A percentile compares a stretch with the other conserved stretches of the same genome.
Conservation (phyloP, 139 green algal species). For the Microglena sp. region DNA sequence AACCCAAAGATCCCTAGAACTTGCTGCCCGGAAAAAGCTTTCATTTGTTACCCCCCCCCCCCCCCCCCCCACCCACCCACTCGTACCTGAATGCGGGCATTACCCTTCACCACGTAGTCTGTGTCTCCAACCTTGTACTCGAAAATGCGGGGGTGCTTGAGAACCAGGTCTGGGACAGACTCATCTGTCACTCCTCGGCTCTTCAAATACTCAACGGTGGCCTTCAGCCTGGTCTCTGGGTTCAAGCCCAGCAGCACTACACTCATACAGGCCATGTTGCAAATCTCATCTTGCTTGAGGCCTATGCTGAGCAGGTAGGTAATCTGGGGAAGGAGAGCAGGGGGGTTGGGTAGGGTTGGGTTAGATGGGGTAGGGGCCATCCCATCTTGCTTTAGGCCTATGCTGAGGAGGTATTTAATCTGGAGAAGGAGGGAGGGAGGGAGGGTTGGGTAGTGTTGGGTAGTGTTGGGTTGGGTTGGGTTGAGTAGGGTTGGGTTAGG, state of each 20-base stretch:
- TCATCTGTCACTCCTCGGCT: slow-evolving; percentile 31
- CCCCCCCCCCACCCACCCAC: no score
- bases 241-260: slow-evolving; percentile 51
- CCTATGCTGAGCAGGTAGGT: slow-evolving; percentile 34
- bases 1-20: no score
- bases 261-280: slow-evolving; percentile 54
- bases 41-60: no score
- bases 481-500: slow-evolving; percentile 35
- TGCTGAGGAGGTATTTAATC: slow-evolving; percentile 32
- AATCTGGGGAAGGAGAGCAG: no score
- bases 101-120: slow-evolving; percentile 29
- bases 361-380: slow-evolving; percentile 48
- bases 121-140: slow-evolving; percentile 39
- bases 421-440: no score
- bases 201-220: slow-evolving; percentile 42
- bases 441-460: no score
- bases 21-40: no score
- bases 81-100: slow-evolving; percentile 48
- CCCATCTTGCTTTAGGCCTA: slow-evolving; percentile 42
- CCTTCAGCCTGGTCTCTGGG: slow-evolving; percentile 37
- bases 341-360: no score
- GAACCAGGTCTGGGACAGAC: slow-evolving; percentile 35
- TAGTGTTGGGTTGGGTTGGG: no score
- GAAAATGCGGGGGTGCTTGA: slow-evolving; percentile 52
- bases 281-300: slow-evolving; percentile 47